These are phyloP conservation scores for Euphorbia peplus DNA, from an alignment of 345 rosid species.

Conservation along the genomic window DNA sequence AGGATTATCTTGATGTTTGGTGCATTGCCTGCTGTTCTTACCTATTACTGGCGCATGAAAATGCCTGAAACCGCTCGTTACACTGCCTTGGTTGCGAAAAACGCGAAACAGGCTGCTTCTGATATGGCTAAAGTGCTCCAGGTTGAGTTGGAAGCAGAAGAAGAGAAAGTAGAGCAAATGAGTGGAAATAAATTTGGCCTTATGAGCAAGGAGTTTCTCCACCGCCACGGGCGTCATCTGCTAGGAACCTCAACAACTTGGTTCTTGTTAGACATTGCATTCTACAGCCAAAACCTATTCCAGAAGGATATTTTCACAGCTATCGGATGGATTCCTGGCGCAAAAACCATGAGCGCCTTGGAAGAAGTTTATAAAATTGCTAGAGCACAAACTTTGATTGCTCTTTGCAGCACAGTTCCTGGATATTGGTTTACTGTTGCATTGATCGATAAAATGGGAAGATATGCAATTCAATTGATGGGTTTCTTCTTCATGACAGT, in stretches of 20 bases:
- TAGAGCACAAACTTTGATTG: slow-evolving; percentile 59
- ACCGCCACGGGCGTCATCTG: slow-evolving; percentile 55
- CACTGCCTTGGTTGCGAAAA: slow-evolving; percentile 64
- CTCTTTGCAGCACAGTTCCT: slow-evolving; percentile 69
- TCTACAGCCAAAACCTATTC: slow-evolving; percentile 68
- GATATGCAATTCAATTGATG: slow-evolving; percentile 46
- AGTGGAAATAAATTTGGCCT: slow-evolving; percentile 46
- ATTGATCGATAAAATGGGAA: slow-evolving; percentile 46
- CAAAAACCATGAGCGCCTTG: slow-evolving; percentile 61
- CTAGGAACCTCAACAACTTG: slow-evolving; percentile 60
- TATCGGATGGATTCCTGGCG: slow-evolving; percentile 70
- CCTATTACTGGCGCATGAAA: slow-evolving; percentile 66
- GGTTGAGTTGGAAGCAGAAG: slow-evolving; percentile 52
- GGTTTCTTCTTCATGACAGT: slow-evolving; percentile 63
- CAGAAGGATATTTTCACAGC: slow-evolving; percentile 72
- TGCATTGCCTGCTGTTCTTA: slow-evolving; percentile 58
- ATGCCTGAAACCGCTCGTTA: slow-evolving; percentile 90
- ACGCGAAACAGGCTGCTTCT: slow-evolving; percentile 53
- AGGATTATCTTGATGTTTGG: slow-evolving; percentile 65
- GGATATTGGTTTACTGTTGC: slow-evolving; percentile 61
- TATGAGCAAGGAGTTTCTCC: slow-evolving; percentile 41
- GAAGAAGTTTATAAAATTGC: slow-evolving; percentile 58
- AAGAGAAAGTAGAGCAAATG: slow-evolving; percentile 32
- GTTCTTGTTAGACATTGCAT: slow-evolving; percentile 74
- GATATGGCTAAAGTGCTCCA: slow-evolving; percentile 77